phyloP scores from a whole-genome alignment of 208 protist genomes.

The Spongospora subterranea region DNA sequence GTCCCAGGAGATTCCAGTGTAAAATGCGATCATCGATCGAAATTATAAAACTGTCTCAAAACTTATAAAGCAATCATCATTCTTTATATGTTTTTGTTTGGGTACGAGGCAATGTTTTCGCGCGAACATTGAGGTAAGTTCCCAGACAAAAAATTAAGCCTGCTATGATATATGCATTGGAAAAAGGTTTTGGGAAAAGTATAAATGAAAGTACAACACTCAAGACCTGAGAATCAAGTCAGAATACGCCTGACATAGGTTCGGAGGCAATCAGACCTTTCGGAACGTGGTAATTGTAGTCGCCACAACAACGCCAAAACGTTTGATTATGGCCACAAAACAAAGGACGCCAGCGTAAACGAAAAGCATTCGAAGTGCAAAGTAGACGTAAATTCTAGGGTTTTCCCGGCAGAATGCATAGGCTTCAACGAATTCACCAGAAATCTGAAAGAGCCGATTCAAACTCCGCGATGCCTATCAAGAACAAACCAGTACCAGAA shows the following conservation, averaged over 20 bases:
- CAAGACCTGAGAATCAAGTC: neutral
- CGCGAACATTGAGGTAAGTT: slow-evolving; percentile 6
- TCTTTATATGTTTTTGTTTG: neutral
- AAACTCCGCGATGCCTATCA: neutral
- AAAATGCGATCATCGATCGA: too few species aligned
- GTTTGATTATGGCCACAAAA: slow-evolving; percentile 52
- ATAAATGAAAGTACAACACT: slow-evolving; percentile 33
- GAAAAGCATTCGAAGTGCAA: slow-evolving; percentile 29
- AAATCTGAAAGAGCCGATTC: slow-evolving; percentile 1
- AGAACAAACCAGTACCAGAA: neutral
- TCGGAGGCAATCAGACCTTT: neutral
- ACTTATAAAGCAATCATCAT: neutral
- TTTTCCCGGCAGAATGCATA: neutral
- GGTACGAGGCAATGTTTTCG: neutral
- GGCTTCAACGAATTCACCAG: slow-evolving; percentile 38
- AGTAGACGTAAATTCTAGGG: slow-evolving; percentile 28
- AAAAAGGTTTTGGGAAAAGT: slow-evolving; percentile 38
- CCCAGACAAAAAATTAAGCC: slow-evolving; percentile 9
- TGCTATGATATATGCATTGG: neutral
- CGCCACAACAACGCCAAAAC: slow-evolving; percentile 48
- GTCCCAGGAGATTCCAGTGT: too few species aligned
- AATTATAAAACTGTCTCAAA: too few species aligned
- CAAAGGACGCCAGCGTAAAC: slow-evolving; percentile 51
- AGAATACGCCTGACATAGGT: neutral
- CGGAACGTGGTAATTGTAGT: slow-evolving; percentile 54